These are phyloP conservation scores for Rhodotorula graminis DNA, from an alignment of 768 basidiomycete genomes.

Conservation along the genomic window DNA sequence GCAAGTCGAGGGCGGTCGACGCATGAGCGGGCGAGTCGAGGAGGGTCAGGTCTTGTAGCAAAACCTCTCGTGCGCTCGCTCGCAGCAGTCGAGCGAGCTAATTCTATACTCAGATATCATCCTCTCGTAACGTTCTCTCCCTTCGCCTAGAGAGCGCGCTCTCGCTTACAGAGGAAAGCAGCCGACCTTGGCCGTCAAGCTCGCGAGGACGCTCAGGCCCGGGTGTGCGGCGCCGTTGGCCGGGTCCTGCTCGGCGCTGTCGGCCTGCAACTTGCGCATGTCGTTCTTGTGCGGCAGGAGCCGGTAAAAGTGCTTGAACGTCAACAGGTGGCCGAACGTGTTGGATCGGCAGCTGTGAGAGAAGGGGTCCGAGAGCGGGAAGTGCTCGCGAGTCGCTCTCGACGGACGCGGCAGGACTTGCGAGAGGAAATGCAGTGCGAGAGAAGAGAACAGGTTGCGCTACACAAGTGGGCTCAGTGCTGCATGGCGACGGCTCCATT, in stretches of 20 bases:
- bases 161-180: no score
- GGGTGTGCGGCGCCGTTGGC: slow-evolving; percentile 44
- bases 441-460: no score
- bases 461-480: neutral
- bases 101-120: no score
- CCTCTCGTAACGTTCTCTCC: no score
- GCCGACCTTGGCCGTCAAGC: slow-evolving; percentile 49
- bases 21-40: neutral
- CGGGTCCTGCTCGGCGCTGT: slow-evolving; percentile 42
- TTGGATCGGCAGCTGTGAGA: slow-evolving; percentile 36
- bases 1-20: slow-evolving; percentile 16
- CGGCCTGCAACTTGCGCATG: slow-evolving; percentile 35
- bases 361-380: no score
- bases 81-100: no score
- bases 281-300: slow-evolving; percentile 47
- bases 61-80: neutral
- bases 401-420: no score
- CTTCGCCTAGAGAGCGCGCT: no score
- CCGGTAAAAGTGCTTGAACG: slow-evolving; percentile 51
- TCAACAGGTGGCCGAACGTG: slow-evolving; percentile 50
- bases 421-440: no score
- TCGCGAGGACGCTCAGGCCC: slow-evolving; percentile 45
- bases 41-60: neutral
- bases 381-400: no score
- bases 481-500: neutral